Base-by-base conservation (phyloP, 129 eudicot genomes). In the Pseudognaphalium luteoalbum region DNA sequence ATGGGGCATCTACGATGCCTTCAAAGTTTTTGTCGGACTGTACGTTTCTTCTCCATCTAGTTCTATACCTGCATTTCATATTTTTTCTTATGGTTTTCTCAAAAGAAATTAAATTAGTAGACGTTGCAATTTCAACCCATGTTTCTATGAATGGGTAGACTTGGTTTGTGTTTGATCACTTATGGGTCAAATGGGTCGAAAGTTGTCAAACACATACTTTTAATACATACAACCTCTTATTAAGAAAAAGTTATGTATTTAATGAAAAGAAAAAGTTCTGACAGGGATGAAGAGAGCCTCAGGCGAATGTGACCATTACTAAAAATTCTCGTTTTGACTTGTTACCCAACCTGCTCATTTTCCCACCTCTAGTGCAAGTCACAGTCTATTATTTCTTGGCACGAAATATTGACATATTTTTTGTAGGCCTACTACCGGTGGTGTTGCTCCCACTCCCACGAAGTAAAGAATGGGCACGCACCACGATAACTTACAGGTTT, bases 21-120 rank as follows among this genome's bases (percentile, higher is more conserved):
- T 92, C 78, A 92, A 92, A 85, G 98, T 92, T 54, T 92, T 84
- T 68, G 98, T 92, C 67, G 98, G 98, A 42, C 90, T 92, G 98
- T 92, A 85, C 86, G 98, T 87, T 58, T 39, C 33, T 34, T 19
- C 59, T 33, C 71, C 22, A 50, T 72, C 19, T 3, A 22, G 32
- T 4, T 19, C 39, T 62, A 32, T 32, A 32, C 2, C 34, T 34
- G 70, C 32, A 59, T 14, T 33, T 61, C 60, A 73, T 21, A 73
- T 21, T 2, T 8, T 32, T 8, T 5, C 33, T 68, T 11, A 3
- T 41, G 9, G 5, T 30, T 25, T 56, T 56, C 54, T 47, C 54
- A 47, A 22, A 60, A 60, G 17, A 60, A 60, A 60, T 17, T 4
- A 60, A 29, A 22, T 22, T 25, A 12, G 54, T 60, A 47, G n/a